Evolutionary conservation across 768 basidiomycete species (phyloP).

Genomic region (Agaricus blazei): DNA sequence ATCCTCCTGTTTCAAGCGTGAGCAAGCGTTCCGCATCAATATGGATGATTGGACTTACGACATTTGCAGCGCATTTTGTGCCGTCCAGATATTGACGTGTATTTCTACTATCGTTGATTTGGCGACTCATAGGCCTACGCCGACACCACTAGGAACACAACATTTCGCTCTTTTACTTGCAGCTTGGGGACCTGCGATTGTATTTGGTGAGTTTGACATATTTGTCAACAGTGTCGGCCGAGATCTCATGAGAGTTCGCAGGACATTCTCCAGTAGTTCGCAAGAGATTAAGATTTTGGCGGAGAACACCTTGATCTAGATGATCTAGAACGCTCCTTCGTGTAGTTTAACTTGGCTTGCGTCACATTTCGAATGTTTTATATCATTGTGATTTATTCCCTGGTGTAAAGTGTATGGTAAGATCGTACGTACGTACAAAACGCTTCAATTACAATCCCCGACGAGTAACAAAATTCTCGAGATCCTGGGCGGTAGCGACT

Average conservation of each 20-base stretch:
- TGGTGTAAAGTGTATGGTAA: not conserved
- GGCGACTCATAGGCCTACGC: slow-evolving; percentile 25
- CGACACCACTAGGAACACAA: slow-evolving; percentile 59
- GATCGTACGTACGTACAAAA: not conserved
- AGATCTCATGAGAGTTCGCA: slow-evolving; percentile 9
- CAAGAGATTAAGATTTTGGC: slow-evolving; percentile 34
- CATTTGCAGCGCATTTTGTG: slow-evolving; percentile 33
- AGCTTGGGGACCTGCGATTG: slow-evolving; percentile 54
- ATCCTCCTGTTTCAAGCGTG: slow-evolving; percentile 55
- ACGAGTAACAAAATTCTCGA: slow-evolving; percentile 56
- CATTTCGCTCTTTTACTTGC: slow-evolving; percentile 55
- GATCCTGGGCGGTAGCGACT: slow-evolving; percentile 72
- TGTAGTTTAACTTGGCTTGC: not conserved
- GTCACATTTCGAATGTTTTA: not conserved
- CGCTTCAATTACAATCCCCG: slow-evolving; percentile 31
- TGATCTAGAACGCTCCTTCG: not conserved
- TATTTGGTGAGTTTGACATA: slow-evolving; percentile 40
- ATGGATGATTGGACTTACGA: not conserved
- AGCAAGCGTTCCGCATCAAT: slow-evolving; percentile 10
- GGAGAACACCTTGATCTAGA: not conserved
- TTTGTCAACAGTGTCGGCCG: not conserved
- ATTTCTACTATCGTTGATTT: slow-evolving; percentile 51
- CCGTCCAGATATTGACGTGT: slow-evolving; percentile 42
- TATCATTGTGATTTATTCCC: not conserved
- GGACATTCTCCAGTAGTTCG: slow-evolving; percentile 33